These are phyloP conservation scores for Xylariaceae sp. DNA, from an alignment of 2,329 filamentous ascomycete genomes.

Conservation along the genomic window DNA sequence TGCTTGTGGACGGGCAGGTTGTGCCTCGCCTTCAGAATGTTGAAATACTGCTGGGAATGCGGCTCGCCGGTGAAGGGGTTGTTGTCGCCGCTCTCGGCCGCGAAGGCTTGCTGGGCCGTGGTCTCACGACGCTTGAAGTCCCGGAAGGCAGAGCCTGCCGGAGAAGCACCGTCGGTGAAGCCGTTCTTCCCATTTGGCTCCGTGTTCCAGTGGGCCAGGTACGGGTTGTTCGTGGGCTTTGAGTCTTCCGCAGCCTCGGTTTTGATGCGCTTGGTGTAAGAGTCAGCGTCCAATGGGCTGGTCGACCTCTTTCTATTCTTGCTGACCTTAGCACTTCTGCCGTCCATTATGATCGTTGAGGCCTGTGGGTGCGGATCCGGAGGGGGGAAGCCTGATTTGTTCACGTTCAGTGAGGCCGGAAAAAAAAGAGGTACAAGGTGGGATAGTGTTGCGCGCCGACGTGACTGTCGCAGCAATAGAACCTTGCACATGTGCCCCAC, in stretches of 20 bases:
- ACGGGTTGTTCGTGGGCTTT: constrained; percentile 59
- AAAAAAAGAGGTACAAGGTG: neutral
- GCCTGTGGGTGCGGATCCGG: neutral
- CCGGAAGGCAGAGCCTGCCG: constrained; percentile 44
- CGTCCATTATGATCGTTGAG: constrained; percentile 8
- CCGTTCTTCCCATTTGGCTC: constrained; percentile 37
- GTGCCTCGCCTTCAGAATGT: constrained; percentile 75
- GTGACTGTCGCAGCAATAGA: no score
- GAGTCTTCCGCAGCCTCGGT: constrained; percentile 18
- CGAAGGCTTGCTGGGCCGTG: constrained; percentile 64
- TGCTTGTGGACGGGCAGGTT: constrained; percentile 89
- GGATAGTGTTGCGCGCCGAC: neutral
- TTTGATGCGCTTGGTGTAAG: constrained; percentile 21
- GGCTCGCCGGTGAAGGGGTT: constrained; percentile 79
- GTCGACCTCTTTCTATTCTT: constrained; percentile 20
- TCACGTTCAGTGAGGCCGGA: neutral
- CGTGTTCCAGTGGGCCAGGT: constrained; percentile 78
- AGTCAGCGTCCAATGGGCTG: constrained; percentile 14
- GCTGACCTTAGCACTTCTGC: constrained; percentile 12
- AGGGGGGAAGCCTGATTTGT: neutral
- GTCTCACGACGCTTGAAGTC: constrained; percentile 71
- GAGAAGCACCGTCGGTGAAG: constrained; percentile 22
- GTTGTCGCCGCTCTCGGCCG: constrained; percentile 68
- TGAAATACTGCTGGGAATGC: constrained; percentile 80
- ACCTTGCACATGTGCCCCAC: no score